Base-by-base conservation (phyloP, 2,329 filamentous ascomycete genomes). In the Epichloe brachyelytri region DNA sequence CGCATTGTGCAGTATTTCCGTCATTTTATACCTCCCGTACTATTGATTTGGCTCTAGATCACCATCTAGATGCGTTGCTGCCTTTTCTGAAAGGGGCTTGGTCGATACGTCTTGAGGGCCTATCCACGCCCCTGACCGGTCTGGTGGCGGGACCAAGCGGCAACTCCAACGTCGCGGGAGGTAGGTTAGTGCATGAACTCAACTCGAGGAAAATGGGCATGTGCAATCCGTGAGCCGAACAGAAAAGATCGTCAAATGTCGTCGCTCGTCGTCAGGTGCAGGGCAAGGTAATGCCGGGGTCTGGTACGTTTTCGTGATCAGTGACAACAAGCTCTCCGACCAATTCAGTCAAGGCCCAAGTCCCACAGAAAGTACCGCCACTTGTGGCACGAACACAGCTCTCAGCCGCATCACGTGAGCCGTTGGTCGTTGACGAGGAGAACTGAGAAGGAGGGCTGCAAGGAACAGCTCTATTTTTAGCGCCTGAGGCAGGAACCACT, bases 1-100 rank as follows among this genome's bases (percentile, higher is more conserved):
- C 59, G 89, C 90, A 77, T 98, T 98, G 76, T 96, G 93, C 51
- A 97, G 82, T 52, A 74, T 74, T 57, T 81, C 78, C 55, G 76
- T 69, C 77, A 81, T 80, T 49, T 53, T 46, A 22, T 39, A 22
- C 43, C 49, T 48, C 43, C 37, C 47, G 20, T 30, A 4, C 39
- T 22, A 34, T 33, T 43, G 17, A 2, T 17, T 0, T 20, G n/a
- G 40, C 19, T 30, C 34, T 14, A 19, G 19, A 30, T 14, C 12
- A 33, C 41, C 33, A 40, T 49, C 14, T 33, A 36, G 26, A 10
- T 17, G 37, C n/a, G 5, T 37, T 34, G 19, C 44, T 37, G 22
- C 38, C 34, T 19, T 41, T n/a, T 39, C 17, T 47, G 30, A 47
- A 30, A 30, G 4, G 34, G 17, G 36, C 20, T 40, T 38, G 19